Conservation (phyloP, 768 basidiomycete species). For the Boletus tylopilopsis region DNA sequence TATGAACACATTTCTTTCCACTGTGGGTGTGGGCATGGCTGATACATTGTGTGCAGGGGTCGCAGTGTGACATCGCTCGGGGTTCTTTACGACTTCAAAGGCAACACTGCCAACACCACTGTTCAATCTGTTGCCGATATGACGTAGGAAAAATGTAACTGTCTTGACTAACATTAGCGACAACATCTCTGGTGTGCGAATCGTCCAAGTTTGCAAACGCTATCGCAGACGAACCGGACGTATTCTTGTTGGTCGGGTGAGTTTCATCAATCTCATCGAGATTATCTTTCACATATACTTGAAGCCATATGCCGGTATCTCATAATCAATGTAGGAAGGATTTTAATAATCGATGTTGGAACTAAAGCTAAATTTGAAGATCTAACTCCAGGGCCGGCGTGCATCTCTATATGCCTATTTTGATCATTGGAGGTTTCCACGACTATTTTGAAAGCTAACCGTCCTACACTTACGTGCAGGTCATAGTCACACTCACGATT, state of each 20-base stretch:
- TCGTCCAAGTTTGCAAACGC: slow-evolving; percentile 63
- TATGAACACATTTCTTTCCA: slow-evolving; percentile 26
- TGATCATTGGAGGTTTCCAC: slow-evolving; percentile 71
- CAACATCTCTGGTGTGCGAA: not conserved
- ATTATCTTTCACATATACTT: not conserved
- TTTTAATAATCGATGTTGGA: not conserved
- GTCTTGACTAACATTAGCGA: not conserved
- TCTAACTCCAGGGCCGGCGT: slow-evolving; percentile 52
- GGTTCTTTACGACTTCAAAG: slow-evolving; percentile 72
- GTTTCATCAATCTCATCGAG: slow-evolving; percentile 12
- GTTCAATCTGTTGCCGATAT: slow-evolving; percentile 71
- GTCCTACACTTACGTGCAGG: slow-evolving; percentile 32
- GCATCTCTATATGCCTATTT: slow-evolving; percentile 70
- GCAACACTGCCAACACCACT: slow-evolving; percentile 66
- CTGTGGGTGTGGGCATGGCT: too few relatives aligned
- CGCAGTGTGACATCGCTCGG: slow-evolving; percentile 76
- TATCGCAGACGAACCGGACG: slow-evolving; percentile 75
- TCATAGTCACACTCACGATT: slow-evolving; percentile 41
- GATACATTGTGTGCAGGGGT: slow-evolving; percentile 38
- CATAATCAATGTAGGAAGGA: slow-evolving; percentile 55
- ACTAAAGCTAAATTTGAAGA: not conserved
- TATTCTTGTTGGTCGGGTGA: slow-evolving; percentile 72
- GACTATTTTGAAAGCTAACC: not conserved
- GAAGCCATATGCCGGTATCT: slow-evolving; percentile 80
- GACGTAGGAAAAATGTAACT: slow-evolving; percentile 68